These are phyloP conservation scores for Sphaerosporella brunnea DNA, from an alignment of 495 filamentous ascomycete genomes.

Conservation along the genomic window DNA sequence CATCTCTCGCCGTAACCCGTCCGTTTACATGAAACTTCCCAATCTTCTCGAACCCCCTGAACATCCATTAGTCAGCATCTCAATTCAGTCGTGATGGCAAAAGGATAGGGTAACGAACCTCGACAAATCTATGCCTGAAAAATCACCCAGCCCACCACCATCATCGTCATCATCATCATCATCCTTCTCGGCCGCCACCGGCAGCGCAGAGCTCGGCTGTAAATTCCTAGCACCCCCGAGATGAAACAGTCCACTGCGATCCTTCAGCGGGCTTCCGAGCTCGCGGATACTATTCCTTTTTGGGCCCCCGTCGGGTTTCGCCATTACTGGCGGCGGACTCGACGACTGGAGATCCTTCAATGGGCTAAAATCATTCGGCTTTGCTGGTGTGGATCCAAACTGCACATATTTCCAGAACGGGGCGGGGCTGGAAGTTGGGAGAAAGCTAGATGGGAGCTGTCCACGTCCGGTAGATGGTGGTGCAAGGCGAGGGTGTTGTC, in stretches of 20 bases:
- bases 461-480: conserved; percentile 61
- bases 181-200: conserved; percentile 25
- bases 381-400: conserved; percentile 60
- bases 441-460: conserved; percentile 80
- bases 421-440: conserved; percentile 88
- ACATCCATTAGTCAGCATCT: neutral
- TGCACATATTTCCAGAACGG: conserved; percentile 87
- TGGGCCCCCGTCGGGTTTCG: conserved; percentile 40
- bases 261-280: conserved; percentile 23
- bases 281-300: conserved; percentile 35
- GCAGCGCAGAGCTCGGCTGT: conserved; percentile 12
- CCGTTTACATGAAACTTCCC: conserved; percentile 26
- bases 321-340: conserved; percentile 28
- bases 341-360: conserved; percentile 36
- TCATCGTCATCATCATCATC: conserved; percentile 28
- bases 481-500: conserved; percentile 64
- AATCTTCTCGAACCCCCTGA: conserved; percentile 24
- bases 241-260: conserved; percentile 17
- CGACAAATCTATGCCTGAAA: conserved; percentile 46
- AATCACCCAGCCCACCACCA: conserved; percentile 36
- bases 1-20: conserved; percentile 19
- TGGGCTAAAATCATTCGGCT: conserved; percentile 42
- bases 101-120: conserved; percentile 20
- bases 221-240: conserved; percentile 10
- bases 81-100: neutral